Percentiles rank a stretch among this genome's conserved stretches.
These are phyloP conservation scores for Colletotrichum noveboracense DNA, from an alignment of 2,329 filamentous ascomycete genomes.

Conservation along the genomic window DNA sequence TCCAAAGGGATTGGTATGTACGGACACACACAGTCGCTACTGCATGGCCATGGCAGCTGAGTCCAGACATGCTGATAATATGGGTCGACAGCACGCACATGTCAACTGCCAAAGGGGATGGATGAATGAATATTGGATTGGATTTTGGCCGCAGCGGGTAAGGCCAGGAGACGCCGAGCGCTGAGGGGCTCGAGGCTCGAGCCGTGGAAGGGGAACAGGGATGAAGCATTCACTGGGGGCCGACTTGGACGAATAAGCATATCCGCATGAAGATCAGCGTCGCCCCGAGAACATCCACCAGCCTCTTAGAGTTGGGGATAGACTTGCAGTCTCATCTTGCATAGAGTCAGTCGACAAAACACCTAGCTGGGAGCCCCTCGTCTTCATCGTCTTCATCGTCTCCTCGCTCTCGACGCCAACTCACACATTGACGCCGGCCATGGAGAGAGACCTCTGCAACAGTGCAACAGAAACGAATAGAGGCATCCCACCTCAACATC, in stretches of 20 bases:
- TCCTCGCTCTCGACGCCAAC: not conserved
- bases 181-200: not conserved
- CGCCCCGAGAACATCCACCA: not conserved
- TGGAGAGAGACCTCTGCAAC: not conserved
- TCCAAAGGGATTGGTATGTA: not conserved
- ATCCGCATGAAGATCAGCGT: not conserved
- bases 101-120: not conserved
- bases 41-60: not conserved
- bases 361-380: not conserved
- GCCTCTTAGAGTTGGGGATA: not conserved
- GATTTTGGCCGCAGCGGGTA: not conserved
- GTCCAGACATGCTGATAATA: not conserved
- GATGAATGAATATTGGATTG: not conserved
- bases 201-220: not conserved
- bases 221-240: not conserved
- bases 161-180: not conserved
- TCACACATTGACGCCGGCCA: not conserved
- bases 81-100: not conserved
- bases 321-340: not conserved
- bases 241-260: conserved; percentile 4
- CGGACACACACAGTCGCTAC: not conserved
- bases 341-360: not conserved
- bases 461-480: not conserved
- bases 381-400: not conserved
- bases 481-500: not conserved